A percentile compares a stretch with the other conserved stretches of the same genome.
Conservation (phyloP, 2,329 filamentous ascomycete genomes). For the Penicillium oxalicum region DNA sequence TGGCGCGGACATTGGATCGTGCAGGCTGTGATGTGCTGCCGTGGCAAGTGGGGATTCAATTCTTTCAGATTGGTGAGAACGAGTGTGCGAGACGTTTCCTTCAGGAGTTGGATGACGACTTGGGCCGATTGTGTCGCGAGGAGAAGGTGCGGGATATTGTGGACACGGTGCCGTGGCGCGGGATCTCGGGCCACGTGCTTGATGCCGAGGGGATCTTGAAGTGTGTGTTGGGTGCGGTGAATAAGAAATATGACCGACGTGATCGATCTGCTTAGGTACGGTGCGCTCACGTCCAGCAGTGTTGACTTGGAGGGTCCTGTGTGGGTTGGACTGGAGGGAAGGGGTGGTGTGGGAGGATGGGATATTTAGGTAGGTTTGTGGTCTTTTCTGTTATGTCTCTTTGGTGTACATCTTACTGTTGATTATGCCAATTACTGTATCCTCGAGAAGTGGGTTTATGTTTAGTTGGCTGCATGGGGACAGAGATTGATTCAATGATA, state of each 20-base stretch:
- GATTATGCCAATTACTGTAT: too few relatives aligned
- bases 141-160: constrained; percentile 70
- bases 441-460: too few relatives aligned
- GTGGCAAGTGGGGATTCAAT: constrained; percentile 87
- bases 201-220: constrained; percentile 72
- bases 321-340: constrained; percentile 4
- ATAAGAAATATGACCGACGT: constrained; percentile 39
- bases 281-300: neutral
- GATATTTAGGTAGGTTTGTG: neutral
- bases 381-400: neutral
- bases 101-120: constrained; percentile 66
- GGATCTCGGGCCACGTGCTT: constrained; percentile 46
- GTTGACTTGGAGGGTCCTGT: neutral
- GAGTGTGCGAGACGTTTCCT: constrained; percentile 59
- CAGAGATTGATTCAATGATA: too few relatives aligned
- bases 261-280: neutral
- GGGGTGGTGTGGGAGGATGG: constrained; percentile 1
- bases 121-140: constrained; percentile 48
- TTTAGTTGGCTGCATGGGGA: too few relatives aligned
- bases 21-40: constrained; percentile 63
- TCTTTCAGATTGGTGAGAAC: constrained; percentile 87
- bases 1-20: constrained; percentile 58
- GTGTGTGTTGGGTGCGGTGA: constrained; percentile 70
- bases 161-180: constrained; percentile 73
- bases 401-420: too few relatives aligned